These are phyloP conservation scores for Sedum album DNA, from an alignment of 164 flowering plant genomes.

Conservation along the genomic window DNA sequence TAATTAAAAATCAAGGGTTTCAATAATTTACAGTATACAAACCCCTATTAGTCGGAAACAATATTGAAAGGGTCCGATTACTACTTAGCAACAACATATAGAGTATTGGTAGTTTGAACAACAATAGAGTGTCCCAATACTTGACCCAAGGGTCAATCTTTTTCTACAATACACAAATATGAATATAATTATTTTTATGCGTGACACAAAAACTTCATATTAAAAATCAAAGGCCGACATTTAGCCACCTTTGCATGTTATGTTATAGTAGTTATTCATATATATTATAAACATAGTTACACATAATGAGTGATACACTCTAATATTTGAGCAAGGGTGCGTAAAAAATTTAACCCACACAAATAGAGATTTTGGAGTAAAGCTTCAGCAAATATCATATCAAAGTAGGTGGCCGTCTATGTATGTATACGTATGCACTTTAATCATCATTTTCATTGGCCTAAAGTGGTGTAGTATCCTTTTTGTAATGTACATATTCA, in stretches of 20 bases:
- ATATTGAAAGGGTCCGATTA: not conserved
- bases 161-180: not conserved
- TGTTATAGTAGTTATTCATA: too few species aligned
- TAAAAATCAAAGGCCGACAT: too few species aligned
- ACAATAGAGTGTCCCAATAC: not conserved
- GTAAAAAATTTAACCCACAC: not conserved
- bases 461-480: not conserved
- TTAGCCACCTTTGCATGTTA: too few species aligned
- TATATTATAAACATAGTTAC: too few species aligned
- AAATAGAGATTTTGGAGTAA: not conserved
- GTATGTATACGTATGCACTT: not conserved
- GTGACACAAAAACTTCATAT: too few species aligned
- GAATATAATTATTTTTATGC: too few species aligned
- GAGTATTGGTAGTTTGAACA: not conserved
- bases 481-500: not conserved
- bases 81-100: not conserved
- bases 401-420: not conserved
- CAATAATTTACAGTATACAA: not conserved
- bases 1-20: not conserved
- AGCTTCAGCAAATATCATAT: slow-evolving; percentile 6
- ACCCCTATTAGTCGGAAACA: not conserved
- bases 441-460: slow-evolving; percentile 2
- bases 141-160: not conserved
- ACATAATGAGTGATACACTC: too few species aligned
- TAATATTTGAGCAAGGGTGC: not conserved